Evolutionary conservation across 2,329 filamentous ascomycete genomes (phyloP), one percentile per base, ranked within the genome.

Genomic region (Diplodia scrobiculata): DNA sequence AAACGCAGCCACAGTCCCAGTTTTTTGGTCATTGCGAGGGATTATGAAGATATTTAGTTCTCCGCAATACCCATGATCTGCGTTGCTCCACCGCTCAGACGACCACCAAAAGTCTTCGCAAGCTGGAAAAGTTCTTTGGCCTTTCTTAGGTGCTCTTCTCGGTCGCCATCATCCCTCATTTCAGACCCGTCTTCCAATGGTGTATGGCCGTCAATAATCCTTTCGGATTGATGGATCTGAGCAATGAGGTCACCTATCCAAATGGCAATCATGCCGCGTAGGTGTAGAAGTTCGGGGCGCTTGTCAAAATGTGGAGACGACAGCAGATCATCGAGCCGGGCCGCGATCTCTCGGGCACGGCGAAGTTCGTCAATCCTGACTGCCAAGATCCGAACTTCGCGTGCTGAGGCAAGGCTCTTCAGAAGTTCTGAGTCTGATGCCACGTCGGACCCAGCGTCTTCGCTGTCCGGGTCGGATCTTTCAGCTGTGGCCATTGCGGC

Each of bases 211-310:
- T 67, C 48, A 3, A 50, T 32, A 25, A 36, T 29, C 14, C 45
- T 52, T 14, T 55, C 62, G 52, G n/a, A 67, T 69, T 17, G 45
- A 10, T 67, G 69, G 48, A 71, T 67, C 17, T 71, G 73, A 27
- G 87, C 72, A 29, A 79, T 74, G 45, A 97, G 78, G 74, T 96
- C 91, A 6, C 84, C 89, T 17, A 91, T 81, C 82, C 91, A 96
- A 17, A 95, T 79, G 0, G 87, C 86, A 5, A 92, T 78, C 84
- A 92, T 91, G 9, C 85, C 92, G 62, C 91, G 83, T 27, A 96
- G 79, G 55, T 89, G 82, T 53, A 93, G 79, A 67, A 97, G 79
- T 68, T 88, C 85, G 4, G 81, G 76, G 70, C 87, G 88, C 66
- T 87, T 86, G 34, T 87, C 87, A 73, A 88, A 96, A 0, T 91